Conservation (phyloP, 1,139 yeast genomes). For the Hyphopichia khmerensis region DNA sequence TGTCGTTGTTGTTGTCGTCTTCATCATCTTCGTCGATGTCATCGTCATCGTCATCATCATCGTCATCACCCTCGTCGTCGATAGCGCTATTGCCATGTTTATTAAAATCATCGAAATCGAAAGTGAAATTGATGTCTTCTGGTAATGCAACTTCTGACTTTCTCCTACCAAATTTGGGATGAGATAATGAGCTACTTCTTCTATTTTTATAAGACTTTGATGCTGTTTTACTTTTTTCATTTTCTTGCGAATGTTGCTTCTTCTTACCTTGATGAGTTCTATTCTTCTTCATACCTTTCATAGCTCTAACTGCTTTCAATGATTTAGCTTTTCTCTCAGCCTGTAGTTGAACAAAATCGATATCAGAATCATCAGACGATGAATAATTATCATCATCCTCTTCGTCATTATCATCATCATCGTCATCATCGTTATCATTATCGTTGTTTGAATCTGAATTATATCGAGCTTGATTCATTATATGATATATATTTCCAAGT, state of each 20-base stretch:
- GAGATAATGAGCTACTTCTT: slow-evolving; percentile 20
- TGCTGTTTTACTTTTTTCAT: not conserved
- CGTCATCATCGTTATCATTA: slow-evolving; percentile 11
- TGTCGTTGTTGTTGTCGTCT: slow-evolving; percentile 4
- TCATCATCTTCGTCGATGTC: slow-evolving; percentile 10
- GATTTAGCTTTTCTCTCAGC: slow-evolving; percentile 62
- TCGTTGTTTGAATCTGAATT: not conserved
- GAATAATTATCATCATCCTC: slow-evolving; percentile 35
- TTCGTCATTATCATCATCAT: slow-evolving; percentile 31
- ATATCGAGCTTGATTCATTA: slow-evolving; percentile 9
- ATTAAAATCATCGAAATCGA: slow-evolving; percentile 48
- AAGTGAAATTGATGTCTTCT: slow-evolving; percentile 54
- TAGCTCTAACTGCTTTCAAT: slow-evolving; percentile 49
- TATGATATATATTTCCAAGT: slow-evolving; percentile 21
- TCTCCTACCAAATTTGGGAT: slow-evolving; percentile 36
- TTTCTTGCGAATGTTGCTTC: slow-evolving; percentile 3
- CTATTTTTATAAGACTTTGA: slow-evolving; percentile 4
- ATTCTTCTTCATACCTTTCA: slow-evolving; percentile 19
- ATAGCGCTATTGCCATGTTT: slow-evolving; percentile 13
- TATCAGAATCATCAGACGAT: slow-evolving; percentile 64
- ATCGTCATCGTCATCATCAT: slow-evolving; percentile 7
- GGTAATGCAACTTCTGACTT: slow-evolving; percentile 43
- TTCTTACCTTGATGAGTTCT: slow-evolving; percentile 9
- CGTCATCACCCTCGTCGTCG: slow-evolving; percentile 20
- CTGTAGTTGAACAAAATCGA: slow-evolving; percentile 69